Percentiles rank a stretch among this genome's conserved stretches.
These are phyloP conservation scores for Hemileia vastatrix DNA, from an alignment of 1,284 basidiomycete species.

Conservation along the genomic window DNA sequence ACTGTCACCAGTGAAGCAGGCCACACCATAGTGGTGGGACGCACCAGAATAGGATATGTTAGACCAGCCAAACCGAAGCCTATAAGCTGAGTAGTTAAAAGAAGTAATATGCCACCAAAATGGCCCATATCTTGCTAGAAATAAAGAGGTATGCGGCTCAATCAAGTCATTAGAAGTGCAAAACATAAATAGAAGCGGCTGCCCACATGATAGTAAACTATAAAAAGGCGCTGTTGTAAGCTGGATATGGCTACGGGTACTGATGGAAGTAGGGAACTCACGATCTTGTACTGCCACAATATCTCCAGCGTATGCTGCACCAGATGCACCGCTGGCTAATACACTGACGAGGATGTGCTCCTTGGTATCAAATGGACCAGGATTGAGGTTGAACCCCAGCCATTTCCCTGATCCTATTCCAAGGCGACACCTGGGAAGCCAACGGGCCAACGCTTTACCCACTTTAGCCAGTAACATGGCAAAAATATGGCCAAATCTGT, in stretches of 20 bases:
- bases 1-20: slow-evolving; percentile 41
- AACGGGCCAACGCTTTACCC: slow-evolving; percentile 45
- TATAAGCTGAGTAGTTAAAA: slow-evolving; percentile 51
- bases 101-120: slow-evolving; percentile 46
- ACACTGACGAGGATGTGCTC: slow-evolving; percentile 47
- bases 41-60: slow-evolving; percentile 39
- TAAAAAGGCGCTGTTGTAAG: slow-evolving; percentile 10
- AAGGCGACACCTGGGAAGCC: slow-evolving; percentile 42
- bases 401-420: slow-evolving; percentile 33
- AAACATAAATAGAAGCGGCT: slow-evolving; percentile 14
- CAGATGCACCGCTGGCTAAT: slow-evolving; percentile 48
- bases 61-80: slow-evolving; percentile 51
- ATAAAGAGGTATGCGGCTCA: slow-evolving; percentile 41
- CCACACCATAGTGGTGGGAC: slow-evolving; percentile 42
- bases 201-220: neutral
- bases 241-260: no score
- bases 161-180: slow-evolving; percentile 48
- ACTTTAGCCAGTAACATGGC: slow-evolving; percentile 47
- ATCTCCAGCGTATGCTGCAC: slow-evolving; percentile 47
- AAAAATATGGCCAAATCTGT: slow-evolving; percentile 32
- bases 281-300: slow-evolving; percentile 31
- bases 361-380: slow-evolving; percentile 50
- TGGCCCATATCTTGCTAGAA: slow-evolving; percentile 45
- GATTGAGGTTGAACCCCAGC: slow-evolving; percentile 47
- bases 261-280: no score